These are phyloP conservation scores for Sporopachydermia lactativora DNA, from an alignment of 805 yeast species.

Conservation along the genomic window DNA sequence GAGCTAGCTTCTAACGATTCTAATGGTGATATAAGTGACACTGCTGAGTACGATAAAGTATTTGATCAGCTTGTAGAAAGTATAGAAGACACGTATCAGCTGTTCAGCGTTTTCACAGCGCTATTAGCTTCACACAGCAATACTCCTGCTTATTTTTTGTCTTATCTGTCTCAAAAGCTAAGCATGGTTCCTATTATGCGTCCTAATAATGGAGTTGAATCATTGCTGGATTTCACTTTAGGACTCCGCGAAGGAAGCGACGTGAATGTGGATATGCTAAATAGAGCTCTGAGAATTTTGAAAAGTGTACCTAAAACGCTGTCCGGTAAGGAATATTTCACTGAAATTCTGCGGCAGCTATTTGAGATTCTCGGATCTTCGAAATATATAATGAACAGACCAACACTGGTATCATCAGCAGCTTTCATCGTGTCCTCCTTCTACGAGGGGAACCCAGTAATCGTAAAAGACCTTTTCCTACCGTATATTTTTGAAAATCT, in stretches of 20 bases:
- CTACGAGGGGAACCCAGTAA: conserved; percentile 33
- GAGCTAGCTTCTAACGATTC: conserved; percentile 13
- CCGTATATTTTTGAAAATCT: conserved; percentile 8
- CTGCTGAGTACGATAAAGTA: conserved; percentile 4
- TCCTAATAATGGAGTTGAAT: conserved; percentile 49
- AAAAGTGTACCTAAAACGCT: conserved; percentile 45
- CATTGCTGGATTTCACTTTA: conserved; percentile 61
- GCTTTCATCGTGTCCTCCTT: conserved; percentile 39
- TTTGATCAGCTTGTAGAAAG: conserved; percentile 22
- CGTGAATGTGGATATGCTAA: conserved; percentile 49
- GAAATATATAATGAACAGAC: neutral
- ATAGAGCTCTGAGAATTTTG: conserved; percentile 51
- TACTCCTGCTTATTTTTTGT: conserved; percentile 31
- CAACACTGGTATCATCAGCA: conserved; percentile 15
- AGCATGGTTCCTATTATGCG: conserved; percentile 42
- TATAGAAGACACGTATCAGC: conserved; percentile 49
- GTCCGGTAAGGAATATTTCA: conserved; percentile 35
- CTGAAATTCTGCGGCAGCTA: conserved; percentile 47
- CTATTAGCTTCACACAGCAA: conserved; percentile 30
- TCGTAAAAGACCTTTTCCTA: conserved; percentile 47
- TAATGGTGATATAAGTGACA: neutral
- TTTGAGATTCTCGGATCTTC: conserved; percentile 31
- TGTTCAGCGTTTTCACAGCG: conserved; percentile 46
- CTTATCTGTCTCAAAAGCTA: conserved; percentile 33
- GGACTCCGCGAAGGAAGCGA: conserved; percentile 68